Evolutionary conservation across 345 rosid species (phyloP), one percentile per base, ranked within the genome.

Genomic region (Lenwebbia sp.): DNA sequence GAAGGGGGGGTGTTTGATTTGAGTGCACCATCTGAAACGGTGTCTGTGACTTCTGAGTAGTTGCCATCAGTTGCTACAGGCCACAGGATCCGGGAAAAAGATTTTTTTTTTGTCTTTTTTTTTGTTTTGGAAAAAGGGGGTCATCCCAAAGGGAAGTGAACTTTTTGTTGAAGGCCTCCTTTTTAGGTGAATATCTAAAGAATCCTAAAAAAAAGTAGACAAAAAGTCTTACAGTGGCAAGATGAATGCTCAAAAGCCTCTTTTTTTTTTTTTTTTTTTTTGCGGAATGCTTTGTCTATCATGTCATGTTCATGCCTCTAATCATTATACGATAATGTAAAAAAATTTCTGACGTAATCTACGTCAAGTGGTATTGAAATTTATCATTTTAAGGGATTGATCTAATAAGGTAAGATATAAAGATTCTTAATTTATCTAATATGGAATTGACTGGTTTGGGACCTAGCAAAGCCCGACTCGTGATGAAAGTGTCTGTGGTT

Each of bases 41-140:
- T 8, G 86, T n/a, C 82, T 44, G 88, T 86, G 88, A 89, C 86
- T 83, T 53, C 37, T 86, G 88, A 37, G 84, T 65, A 74, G 89
- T 87, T 41, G 86, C 86, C 33, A 37, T 88, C 91, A 56, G 75
- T 44, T 62, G 30, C 41, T 52, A 58, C 49, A 15, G 76, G 33
- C 88, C 91, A 60, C 88, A 84, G 50, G 57, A 84, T 56, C 13
- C 84, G 54, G 75, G 60, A 54, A 83, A 83, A 25, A 37, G 7
- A 37, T 10, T 5, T 10, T 5, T 5, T 65, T 19, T 33, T 37
- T 50, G 52, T 33, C 47, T 33, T 70, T 53, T 15, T 47, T 52
- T 33, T 37, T 19, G 10, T 70, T 65, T 70, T 22, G 13, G 81
- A 19, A 70, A 37, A 70, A 19, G 10, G 13, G 47, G 47, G 47